Percentiles rank a stretch among this genome's conserved stretches.
Evolutionary conservation across 352 stramenopile genomes (phyloP).

Genomic region (Phytophthora sansomeana): DNA sequence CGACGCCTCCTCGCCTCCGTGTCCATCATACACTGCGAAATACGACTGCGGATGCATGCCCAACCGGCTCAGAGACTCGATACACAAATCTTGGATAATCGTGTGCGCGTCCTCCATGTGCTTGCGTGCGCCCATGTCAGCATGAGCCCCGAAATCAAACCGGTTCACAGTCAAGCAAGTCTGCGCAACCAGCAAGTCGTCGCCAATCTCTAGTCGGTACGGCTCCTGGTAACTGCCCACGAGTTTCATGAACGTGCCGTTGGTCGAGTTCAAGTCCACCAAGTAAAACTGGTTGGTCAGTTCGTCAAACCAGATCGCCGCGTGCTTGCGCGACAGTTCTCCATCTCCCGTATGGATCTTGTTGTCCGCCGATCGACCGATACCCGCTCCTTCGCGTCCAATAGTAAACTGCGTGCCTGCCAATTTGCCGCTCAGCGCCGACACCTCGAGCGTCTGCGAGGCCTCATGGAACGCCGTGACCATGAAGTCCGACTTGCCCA

Average conservation of each 20-base stretch:
- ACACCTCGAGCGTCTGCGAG: conserved; percentile 63
- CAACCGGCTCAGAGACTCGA: conserved; percentile 58
- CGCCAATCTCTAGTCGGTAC: conserved; percentile 93
- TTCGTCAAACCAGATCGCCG: conserved; percentile 92
- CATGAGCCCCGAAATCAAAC: conserved; percentile 96
- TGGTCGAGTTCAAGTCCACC: conserved; percentile 89
- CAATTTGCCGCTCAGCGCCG: conserved; percentile 71
- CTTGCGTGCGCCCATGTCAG: conserved; percentile 93
- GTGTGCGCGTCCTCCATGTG: conserved; percentile 97
- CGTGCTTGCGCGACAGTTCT: conserved; percentile 95
- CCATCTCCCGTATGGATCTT: conserved; percentile 94
- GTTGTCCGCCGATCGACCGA: conserved; percentile 90
- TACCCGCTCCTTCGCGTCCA: conserved; percentile 86
- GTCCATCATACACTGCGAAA: conserved; percentile 97
- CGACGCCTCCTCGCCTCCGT: conserved; percentile 94
- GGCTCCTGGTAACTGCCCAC: conserved; percentile 93
- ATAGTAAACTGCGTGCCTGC: conserved; percentile 80
- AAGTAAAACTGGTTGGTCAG: conserved; percentile 83
- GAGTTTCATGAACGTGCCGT: conserved; percentile 97
- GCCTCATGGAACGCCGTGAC: conserved; percentile 65
- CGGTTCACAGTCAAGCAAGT: conserved; percentile 97
- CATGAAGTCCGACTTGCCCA: conserved; percentile 83
- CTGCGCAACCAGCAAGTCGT: conserved; percentile 96
- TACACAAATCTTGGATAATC: conserved; percentile 93
- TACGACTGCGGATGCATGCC: conserved; percentile 91